Conservation (phyloP, 108 stramenopile genomes). For the Pseudonitzschia multiseries region DNA sequence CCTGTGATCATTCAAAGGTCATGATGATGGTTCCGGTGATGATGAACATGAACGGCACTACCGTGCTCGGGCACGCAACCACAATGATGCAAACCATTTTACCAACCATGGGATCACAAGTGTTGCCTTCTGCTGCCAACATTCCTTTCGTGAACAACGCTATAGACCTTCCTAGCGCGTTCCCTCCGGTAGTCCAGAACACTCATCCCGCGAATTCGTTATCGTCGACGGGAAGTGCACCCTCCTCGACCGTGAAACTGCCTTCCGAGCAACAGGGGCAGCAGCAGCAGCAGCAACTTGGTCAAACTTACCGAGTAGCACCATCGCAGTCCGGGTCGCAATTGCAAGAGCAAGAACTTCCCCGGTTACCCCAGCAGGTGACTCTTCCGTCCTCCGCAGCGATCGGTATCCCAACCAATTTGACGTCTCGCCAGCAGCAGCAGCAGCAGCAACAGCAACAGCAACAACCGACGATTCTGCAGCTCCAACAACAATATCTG, state of each 20-base stretch:
- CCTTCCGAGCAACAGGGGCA: not conserved
- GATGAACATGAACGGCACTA: conserved; percentile 27
- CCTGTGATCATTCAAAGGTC: conserved; percentile 31
- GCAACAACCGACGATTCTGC: not conserved
- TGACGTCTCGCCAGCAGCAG: not conserved
- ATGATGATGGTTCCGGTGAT: conserved; percentile 93
- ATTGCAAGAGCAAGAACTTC: too few species aligned
- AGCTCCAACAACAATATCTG: not conserved
- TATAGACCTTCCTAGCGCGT: too few species aligned
- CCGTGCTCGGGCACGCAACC: not conserved
- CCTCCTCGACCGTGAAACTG: not conserved
- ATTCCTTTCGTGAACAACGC: too few species aligned
- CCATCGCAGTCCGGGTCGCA: not conserved
- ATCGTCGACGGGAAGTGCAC: not conserved
- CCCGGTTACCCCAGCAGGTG: too few species aligned
- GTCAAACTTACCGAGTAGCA: not conserved
- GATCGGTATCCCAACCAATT: not conserved
- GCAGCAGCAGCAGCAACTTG: too few species aligned
- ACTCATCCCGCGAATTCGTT: too few species aligned
- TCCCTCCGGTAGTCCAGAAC: too few species aligned
- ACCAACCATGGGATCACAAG: not conserved
- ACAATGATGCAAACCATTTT: not conserved
- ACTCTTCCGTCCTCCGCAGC: too few species aligned
- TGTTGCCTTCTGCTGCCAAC: not conserved
- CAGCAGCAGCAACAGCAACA: not conserved